Evolutionary conservation across 2,329 filamentous ascomycete genomes (phyloP).

Genomic region (Trichoderma atrobrunneum): DNA sequence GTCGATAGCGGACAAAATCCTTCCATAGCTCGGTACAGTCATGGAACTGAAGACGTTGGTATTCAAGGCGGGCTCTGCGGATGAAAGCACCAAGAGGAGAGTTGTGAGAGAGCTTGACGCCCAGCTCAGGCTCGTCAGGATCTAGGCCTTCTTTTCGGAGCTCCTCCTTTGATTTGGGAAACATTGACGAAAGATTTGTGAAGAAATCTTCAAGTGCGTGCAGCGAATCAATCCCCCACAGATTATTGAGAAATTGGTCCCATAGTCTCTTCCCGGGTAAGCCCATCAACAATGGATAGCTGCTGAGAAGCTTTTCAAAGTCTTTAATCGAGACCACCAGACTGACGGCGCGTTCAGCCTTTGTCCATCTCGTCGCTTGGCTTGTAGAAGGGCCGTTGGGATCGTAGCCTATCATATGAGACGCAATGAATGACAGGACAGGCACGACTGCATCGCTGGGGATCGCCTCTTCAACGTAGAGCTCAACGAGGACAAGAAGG

Average conservation of each 20-base stretch:
- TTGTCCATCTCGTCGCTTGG: slow-evolving; percentile 42
- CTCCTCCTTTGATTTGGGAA: slow-evolving; percentile 63
- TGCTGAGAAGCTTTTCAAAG: slow-evolving; percentile 57
- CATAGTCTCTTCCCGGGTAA: slow-evolving; percentile 79
- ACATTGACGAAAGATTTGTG: slow-evolving; percentile 52
- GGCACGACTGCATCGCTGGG: slow-evolving; percentile 69
- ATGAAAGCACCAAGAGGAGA: slow-evolving; percentile 83
- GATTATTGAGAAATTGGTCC: slow-evolving; percentile 74
- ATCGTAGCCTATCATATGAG: slow-evolving; percentile 59
- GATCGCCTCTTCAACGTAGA: slow-evolving; percentile 72
- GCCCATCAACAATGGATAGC: slow-evolving; percentile 50
- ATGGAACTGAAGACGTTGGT: slow-evolving; percentile 74
- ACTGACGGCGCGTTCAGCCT: slow-evolving; percentile 49
- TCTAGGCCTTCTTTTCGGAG: slow-evolving; percentile 46
- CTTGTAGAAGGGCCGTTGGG: slow-evolving; percentile 30
- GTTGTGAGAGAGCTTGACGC: slow-evolving; percentile 63
- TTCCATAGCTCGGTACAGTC: slow-evolving; percentile 79
- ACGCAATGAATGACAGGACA: slow-evolving; percentile 75
- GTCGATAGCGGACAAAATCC: slow-evolving; percentile 74
- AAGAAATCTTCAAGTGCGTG: slow-evolving; percentile 80
- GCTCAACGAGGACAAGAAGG: slow-evolving; percentile 73
- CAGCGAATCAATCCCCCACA: slow-evolving; percentile 83
- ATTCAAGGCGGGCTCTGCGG: slow-evolving; percentile 74
- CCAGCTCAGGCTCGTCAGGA: slow-evolving; percentile 44
- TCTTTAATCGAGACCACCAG: slow-evolving; percentile 55